These are phyloP conservation scores for Ophiocordyceps camponoti-rufipedis DNA, from an alignment of 2,329 filamentous ascomycete genomes.

Conservation along the genomic window DNA sequence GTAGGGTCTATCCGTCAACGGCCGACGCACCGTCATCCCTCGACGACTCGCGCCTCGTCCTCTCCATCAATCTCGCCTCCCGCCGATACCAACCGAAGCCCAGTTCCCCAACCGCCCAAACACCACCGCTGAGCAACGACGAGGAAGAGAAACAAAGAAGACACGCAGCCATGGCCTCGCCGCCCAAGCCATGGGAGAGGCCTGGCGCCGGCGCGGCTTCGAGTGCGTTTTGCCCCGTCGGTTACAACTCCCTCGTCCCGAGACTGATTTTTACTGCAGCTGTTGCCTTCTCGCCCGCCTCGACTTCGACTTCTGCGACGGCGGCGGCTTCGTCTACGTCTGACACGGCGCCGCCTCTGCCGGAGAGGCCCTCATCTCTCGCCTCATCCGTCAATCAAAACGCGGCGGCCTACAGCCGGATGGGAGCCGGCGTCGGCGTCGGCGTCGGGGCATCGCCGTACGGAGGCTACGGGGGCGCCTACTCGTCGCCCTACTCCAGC, in stretches of 20 bases:
- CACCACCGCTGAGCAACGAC: not conserved
- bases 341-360: not conserved
- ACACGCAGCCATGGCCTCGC: slow-evolving; percentile 44
- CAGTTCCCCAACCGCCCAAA: not conserved
- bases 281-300: too few species aligned
- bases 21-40: not conserved
- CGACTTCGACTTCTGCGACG: too few species aligned
- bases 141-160: not conserved
- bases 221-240: not conserved
- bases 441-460: slow-evolving; percentile 32
- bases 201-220: slow-evolving; percentile 33
- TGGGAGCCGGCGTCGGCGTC: slow-evolving; percentile 1
- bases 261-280: not conserved
- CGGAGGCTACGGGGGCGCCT: slow-evolving; percentile 20
- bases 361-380: slow-evolving; percentile 7
- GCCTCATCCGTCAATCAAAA: slow-evolving; percentile 9
- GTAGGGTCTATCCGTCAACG: not conserved
- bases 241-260: not conserved
- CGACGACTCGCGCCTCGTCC: not conserved
- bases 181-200: slow-evolving; percentile 95
- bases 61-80: too few species aligned
- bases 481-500: slow-evolving; percentile 20
- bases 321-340: not conserved
- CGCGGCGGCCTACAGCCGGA: slow-evolving; percentile 46
- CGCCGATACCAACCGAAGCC: too few species aligned